Evolutionary conservation across 306 rosid genomes (phyloP), one percentile per base, ranked within the genome.

Genomic region (Cicer yamashitae): DNA sequence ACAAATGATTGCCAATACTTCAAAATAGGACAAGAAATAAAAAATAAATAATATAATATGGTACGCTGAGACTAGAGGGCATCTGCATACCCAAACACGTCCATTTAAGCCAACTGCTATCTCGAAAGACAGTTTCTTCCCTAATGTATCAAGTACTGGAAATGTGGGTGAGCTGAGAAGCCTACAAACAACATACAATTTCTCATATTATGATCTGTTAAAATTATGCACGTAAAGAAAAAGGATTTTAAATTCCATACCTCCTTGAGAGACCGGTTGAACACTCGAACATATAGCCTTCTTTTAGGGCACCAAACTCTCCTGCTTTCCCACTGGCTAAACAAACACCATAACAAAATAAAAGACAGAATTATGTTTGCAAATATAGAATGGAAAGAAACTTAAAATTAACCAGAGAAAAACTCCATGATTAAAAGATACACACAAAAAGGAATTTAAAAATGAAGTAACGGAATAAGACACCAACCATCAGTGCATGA

Each of bases 401-500:
- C 57, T 43, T 51, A 12, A 56, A 40, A 12, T n/a, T 45, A 61
- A 17, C 25, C 10, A 11, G 58, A 60, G 50, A 71, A 48, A 79
- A 38, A 6, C 8, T 14, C 47, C 11, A 38, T 18, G 54, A 66
- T 58, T 37, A 47, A 51, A 41, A 58, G 54, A 60, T 39, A 51
- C 8, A 1, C 20, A 10, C 7, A 50, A 67, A 58, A 59, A 41
- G n/a, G 41, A 37, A 52, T 7, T 51, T 34, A 14, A 38, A 22
- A 51, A 69, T 43, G 41, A 53, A 38, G 17, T 65, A 6, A 6
- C 10, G 43, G 34, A 76, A 71, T 45, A 65, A 46, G 78, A 71
- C 48, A 82, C 90, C 45, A 58, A 94, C 99, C 99, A 82, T 92
- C 96, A 11, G 86, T 90, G 79, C 99, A 94, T 54, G 99, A 80